Evolutionary conservation across 129 eudicot species (phyloP), one percentile per base, ranked within the genome.

Genomic region (Chrysanthemum seticuspe): DNA sequence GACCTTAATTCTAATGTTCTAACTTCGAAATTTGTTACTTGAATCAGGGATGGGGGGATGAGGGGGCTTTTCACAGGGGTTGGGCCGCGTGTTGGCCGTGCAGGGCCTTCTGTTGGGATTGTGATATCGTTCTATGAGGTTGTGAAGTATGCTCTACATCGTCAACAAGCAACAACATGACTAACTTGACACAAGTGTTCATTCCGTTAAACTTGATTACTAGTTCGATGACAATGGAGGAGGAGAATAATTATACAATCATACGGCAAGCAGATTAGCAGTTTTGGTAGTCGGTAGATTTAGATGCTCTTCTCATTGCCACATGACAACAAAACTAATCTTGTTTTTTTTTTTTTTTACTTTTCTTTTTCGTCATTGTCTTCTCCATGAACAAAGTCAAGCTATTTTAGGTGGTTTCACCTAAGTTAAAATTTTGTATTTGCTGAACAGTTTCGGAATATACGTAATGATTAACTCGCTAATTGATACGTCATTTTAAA

Each of bases 31-130:
- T 21, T 13, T 59, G 59, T 67, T 76, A 34, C 36, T 77, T 48
- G 53, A 40, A 64, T 65, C 82, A 93, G 98, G 85, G 87, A 78
- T 80, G 98, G 98, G 56, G 89, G 98, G 57, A 69, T 90, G 86
- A 86, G 83, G 79, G 97, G 98, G 15, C 85, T 94, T 53, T 94
- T 94, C 62, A 82, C 97, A 13, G 98, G 98, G 12, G 97, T 61
- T 15, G 98, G 98, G 15, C 96, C 98, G 29, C 98, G 98, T 74
- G 91, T 94, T 65, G 98, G 86, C 5, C 95, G 98, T 62, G 97
- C 98, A 0, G 98, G 98, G 58, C 98, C 98, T 4, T 94, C 98
- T 0, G 98, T 94, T 48, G 98, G 97, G 62, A 94, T 94, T 0
- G 98, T 94, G 75, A 76, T 94, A 63, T 94, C 98, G 11, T 94